Base-by-base conservation (phyloP, 768 basidiomycete species). In the Agaricus subrufescens region DNA sequence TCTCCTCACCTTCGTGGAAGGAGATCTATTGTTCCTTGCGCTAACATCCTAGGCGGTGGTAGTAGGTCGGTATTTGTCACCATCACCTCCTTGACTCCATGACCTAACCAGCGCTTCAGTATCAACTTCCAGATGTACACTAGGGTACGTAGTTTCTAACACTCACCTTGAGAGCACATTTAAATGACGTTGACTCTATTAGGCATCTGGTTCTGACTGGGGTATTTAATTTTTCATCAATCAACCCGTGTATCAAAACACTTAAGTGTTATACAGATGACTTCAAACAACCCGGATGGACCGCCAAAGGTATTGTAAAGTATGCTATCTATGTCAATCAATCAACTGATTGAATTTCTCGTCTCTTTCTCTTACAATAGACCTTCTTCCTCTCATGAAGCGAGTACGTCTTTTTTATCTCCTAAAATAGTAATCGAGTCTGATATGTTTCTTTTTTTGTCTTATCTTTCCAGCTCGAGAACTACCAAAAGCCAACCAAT, bases 51-150 rank as follows among this genome's bases (percentile, higher is more conserved):
- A 79, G 80, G 79, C 57, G 79, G 81, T 54, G 82, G 81, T 40
- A 81, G 81, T 68, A 82, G 80, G 80, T 80, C 58, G 56, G 66
- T 63, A 23, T 8, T 26, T 12, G 4, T 46, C 23, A 42, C 58
- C 47, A 58, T 30, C 10, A 40, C 27, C 54, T 15, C 50, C 34
- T 14, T 47, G 47, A 40, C 34, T 57, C 29, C 3, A 8, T 52
- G 29, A 44, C 11, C 27, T n/a, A 42, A 12, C 26, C 5, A 23
- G 15, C 14, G 19, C 59, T 38, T 55, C 59, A 85, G 84, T 63
- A 87, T 87, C 73, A 88, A 88, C 68, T 88, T 87, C 79, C 85
- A 83, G 79, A 86, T 87, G 85, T 86, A 86, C 70, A 86, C 84
- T 27, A 76, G 83, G 63, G 81, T 81, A 64, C 62, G 65, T 26